phyloP scores from a whole-genome alignment of 2,329 filamentous ascomycete species.

The Colletotrichum orbiculare region DNA sequence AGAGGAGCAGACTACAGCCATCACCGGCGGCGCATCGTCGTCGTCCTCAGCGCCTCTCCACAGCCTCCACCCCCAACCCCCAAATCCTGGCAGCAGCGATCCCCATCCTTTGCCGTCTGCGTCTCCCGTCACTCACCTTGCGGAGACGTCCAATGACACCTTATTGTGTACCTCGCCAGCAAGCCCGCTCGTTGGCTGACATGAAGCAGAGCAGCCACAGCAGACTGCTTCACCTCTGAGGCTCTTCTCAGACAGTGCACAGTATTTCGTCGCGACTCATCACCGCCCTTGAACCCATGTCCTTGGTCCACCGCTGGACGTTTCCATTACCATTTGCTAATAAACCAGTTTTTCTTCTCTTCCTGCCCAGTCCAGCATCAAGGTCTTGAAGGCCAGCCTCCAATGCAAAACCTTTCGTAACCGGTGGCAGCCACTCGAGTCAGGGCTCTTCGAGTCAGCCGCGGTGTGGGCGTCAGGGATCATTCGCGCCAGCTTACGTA shows the following conservation, averaged over 20 bases:
- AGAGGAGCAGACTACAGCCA: too few relatives aligned
- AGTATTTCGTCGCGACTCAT: too few relatives aligned
- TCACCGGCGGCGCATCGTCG: too few relatives aligned
- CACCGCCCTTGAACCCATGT: too few relatives aligned
- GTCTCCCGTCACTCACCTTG: conserved; percentile 21
- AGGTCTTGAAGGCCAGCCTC: background rate
- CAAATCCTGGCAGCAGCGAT: conserved; percentile 15
- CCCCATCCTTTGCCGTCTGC: conserved; percentile 11
- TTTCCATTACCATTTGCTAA: too few relatives aligned
- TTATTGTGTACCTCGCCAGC: background rate
- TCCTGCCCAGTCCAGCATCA: conserved; percentile 9
- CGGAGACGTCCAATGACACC: conserved; percentile 27
- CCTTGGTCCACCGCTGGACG: too few relatives aligned
- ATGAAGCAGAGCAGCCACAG: background rate
- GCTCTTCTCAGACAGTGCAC: too few relatives aligned
- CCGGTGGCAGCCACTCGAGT: conserved; percentile 32
- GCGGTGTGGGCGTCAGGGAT: conserved; percentile 32
- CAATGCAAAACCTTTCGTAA: conserved; percentile 2
- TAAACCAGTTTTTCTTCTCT: background rate
- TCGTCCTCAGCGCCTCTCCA: background rate
- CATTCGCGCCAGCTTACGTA: conserved; percentile 15
- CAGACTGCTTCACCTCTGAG: too few relatives aligned
- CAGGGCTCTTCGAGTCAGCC: conserved; percentile 33
- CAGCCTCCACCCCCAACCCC: conserved; percentile 18
- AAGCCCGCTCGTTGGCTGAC: conserved; percentile 16